Evolutionary conservation across 2,329 filamentous ascomycete genomes (phyloP), one percentile per base, ranked within the genome.

Genomic region (Aquanectria penicillioides): DNA sequence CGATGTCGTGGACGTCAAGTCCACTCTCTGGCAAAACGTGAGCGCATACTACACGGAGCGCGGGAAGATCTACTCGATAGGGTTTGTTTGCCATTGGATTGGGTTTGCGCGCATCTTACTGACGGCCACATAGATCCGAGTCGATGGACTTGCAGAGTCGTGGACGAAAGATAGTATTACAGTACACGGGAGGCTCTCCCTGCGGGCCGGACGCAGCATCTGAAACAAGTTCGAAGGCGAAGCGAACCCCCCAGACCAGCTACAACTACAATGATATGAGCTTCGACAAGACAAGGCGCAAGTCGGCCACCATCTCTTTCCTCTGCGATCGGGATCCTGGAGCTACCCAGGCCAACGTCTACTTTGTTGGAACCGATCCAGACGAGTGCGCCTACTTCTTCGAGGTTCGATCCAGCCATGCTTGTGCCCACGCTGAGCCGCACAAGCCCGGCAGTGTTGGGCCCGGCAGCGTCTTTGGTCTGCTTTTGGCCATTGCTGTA

Each of bases 361-460:
- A 92, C 17, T 99, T 97, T 74, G 89, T 98, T 58, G 92, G 91
- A 58, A 80, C 81, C 37, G 90, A 94, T 61, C 89, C 92, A 34
- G 94, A 98, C 73, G 90, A 96, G 59, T 99, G 95, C 82, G 88
- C 92, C 25, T 99, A 98, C 78, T 91, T 97, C 77, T 99, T 99
- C 79, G 94, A 98, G 75, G 89, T 94, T 46, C 90, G 94, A 64
- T 95, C 92, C 20, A 84, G 86, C 40, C 90, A 93, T 66, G 94
- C 94, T 10, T 99, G 95, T 69, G 81, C 84, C 11, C 81, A 81
- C 52, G 83, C 84, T 38, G 86, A 89, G 71, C 87, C 89, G 56
- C 87, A 90, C 74, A 92, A 91, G 73, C 82, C 92, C 78, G 77
- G 94, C 81, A 80, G 89, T 77, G 79, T 89, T 81, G 77, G 91